A percentile compares a stretch with the other conserved stretches of the same genome.
Evolutionary conservation across 2,329 filamentous ascomycete species (phyloP).

Genomic region (Sclerotinia minor): DNA sequence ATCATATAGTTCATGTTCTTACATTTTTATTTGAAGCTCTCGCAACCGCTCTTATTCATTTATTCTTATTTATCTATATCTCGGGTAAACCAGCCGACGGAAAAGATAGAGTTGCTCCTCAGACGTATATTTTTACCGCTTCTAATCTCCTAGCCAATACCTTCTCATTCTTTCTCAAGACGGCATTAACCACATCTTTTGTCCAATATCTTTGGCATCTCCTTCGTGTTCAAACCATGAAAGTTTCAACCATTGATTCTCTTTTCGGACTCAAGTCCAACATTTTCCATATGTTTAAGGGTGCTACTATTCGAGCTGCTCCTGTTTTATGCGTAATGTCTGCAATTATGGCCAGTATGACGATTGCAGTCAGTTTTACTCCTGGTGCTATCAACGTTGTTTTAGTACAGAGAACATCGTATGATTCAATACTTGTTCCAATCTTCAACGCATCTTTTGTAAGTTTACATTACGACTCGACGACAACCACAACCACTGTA

Average conservation of each 20-base stretch:
- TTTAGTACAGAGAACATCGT: slow-evolving; percentile 17
- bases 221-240: slow-evolving; percentile 31
- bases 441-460: slow-evolving; percentile 36
- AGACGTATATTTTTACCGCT: slow-evolving; percentile 32
- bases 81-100: slow-evolving; percentile 33
- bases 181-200: slow-evolving; percentile 29
- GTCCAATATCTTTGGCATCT: slow-evolving; percentile 34
- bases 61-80: slow-evolving; percentile 32
- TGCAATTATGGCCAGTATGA: slow-evolving; percentile 28
- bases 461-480: slow-evolving; percentile 10
- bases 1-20: background rate
- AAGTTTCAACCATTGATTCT: slow-evolving; percentile 35
- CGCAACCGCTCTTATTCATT: slow-evolving; percentile 28
- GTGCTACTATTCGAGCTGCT: slow-evolving; percentile 27
- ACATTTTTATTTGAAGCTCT: slow-evolving; percentile 27
- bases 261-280: slow-evolving; percentile 33
- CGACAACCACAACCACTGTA: too few species aligned
- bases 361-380: slow-evolving; percentile 32
- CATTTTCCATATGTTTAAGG: slow-evolving; percentile 27
- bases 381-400: slow-evolving; percentile 34
- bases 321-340: slow-evolving; percentile 31
- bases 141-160: slow-evolving; percentile 35
- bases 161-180: slow-evolving; percentile 31
- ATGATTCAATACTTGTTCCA: slow-evolving; percentile 22
- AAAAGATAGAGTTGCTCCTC: slow-evolving; percentile 28